Conservation (phyloP, 305 asterid species). For the Plantago coronopus region DNA sequence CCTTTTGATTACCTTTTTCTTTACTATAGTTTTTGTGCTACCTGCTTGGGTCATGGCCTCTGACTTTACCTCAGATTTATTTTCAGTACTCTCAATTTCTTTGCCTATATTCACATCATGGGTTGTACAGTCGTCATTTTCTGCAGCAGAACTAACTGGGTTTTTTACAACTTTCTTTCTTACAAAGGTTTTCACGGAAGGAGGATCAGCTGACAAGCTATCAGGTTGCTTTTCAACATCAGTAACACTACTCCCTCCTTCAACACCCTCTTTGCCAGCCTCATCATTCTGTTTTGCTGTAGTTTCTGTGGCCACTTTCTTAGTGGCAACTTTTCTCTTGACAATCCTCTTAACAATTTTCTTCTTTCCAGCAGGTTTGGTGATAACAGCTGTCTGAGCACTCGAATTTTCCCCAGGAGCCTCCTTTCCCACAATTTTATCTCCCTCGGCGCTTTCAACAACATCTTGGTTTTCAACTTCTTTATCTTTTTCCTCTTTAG, state of each 20-base stretch:
- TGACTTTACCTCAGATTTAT: slow-evolving; percentile 32
- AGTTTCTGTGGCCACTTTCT: slow-evolving; percentile 43
- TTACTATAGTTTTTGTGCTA: slow-evolving; percentile 49
- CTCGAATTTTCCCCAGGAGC: slow-evolving; percentile 36
- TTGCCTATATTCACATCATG: slow-evolving; percentile 36
- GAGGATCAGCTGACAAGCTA: slow-evolving; percentile 40
- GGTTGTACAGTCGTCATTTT: slow-evolving; percentile 31
- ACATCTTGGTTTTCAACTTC: slow-evolving; percentile 36
- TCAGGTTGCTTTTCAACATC: slow-evolving; percentile 49
- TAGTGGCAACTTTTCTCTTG: slow-evolving; percentile 58
- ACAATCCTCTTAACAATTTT: slow-evolving; percentile 78
- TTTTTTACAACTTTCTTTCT: slow-evolving; percentile 59
- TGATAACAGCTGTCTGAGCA: slow-evolving; percentile 38
- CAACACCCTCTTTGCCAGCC: slow-evolving; percentile 37
- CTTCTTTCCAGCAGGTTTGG: slow-evolving; percentile 69
- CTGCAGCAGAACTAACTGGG: slow-evolving; percentile 31
- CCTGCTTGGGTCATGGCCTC: slow-evolving; percentile 42
- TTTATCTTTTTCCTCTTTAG: slow-evolving; percentile 42
- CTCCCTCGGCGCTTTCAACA: slow-evolving; percentile 38
- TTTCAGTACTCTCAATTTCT: slow-evolving; percentile 42
- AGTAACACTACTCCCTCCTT: slow-evolving; percentile 33
- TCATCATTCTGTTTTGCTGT: slow-evolving; percentile 37
- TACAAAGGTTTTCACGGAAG: slow-evolving; percentile 52
- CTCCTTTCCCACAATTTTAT: slow-evolving; percentile 27
- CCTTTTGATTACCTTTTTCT: slow-evolving; percentile 69